Percentiles rank a stretch among this genome's conserved stretches.
Evolutionary conservation across 495 filamentous ascomycete genomes (phyloP).

Genomic region (Aspergillus asperescens): DNA sequence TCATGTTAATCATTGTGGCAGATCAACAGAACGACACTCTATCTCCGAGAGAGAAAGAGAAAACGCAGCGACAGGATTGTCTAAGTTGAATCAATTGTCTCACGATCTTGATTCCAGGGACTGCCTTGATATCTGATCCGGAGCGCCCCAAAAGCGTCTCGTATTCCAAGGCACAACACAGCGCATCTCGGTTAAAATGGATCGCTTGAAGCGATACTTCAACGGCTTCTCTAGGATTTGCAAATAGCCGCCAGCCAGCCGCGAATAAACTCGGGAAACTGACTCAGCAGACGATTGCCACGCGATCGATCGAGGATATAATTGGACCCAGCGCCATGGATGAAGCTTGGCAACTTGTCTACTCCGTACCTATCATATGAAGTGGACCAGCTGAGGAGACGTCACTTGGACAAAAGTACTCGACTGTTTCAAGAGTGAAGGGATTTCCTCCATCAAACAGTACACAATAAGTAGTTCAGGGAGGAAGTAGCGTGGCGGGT

Average conservation of each 20-base stretch:
- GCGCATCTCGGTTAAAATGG: too few species aligned
- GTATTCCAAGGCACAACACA: too few species aligned
- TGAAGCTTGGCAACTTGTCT: neutral
- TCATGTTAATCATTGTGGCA: conserved; percentile 1
- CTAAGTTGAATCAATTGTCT: too few species aligned
- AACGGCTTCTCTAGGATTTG: too few species aligned
- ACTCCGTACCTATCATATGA: conserved; percentile 9
- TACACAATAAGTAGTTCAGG: too few species aligned
- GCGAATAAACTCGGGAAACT: neutral
- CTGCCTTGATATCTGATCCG: neutral
- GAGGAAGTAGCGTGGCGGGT: too few species aligned
- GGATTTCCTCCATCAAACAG: too few species aligned
- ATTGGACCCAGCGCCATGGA: conserved; percentile 2
- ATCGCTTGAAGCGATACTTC: too few species aligned
- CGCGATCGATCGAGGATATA: neutral
- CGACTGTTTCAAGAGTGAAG: neutral
- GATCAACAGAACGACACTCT: neutral
- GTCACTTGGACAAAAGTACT: neutral
- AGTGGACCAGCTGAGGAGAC: neutral
- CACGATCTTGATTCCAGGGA: neutral
- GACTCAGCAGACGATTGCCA: neutral
- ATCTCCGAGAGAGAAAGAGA: neutral
- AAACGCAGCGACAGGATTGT: neutral
- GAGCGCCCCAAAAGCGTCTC: neutral
- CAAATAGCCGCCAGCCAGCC: neutral